Base-by-base conservation (phyloP, 2,329 filamentous ascomycete species). In the Penicillium concentricum region DNA sequence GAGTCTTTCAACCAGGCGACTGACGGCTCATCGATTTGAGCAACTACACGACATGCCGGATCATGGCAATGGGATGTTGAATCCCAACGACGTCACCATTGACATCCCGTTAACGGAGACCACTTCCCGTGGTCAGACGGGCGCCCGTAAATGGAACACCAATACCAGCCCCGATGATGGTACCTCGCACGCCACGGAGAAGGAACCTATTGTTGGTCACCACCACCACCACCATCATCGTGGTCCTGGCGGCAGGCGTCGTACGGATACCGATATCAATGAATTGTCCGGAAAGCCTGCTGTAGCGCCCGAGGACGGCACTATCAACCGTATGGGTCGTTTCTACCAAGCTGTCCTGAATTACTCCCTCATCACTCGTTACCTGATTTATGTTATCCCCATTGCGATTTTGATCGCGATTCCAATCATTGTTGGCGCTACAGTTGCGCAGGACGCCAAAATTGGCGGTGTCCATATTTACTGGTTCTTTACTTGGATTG, bases 401-500 rank as follows among this genome's bases (percentile, higher is more conserved):
- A 58, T 87, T 41, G 84, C 81, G 4, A 56, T 81, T 5, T 62
- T 83, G n/a, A 78, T 88, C 55, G 84, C 85, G 2, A 76, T 87
- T 39, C 85, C 85, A 6, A 87, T 88, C 61, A 82, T 87, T 57
- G 74, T 87, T 16, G 83, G 84, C n/a, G 81, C 81, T 6, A 83
- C 81, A 0, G 78, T 67, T 35, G 77, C 79, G 30, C 66, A 69
- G 32, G 57, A 77, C 45, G 79, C 80, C 8, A 76, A 72, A 28
- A 82, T 87, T 60, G 82, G 81, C 16, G 80, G 80, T 22, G 83
- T 87, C 5, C 73, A 78, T 8, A 77, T 86, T 39, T 76, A 81
- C 51, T 85, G 82, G 79, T 84, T 88, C 72, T 88, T 86, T 73
- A 79, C 80, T 18, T 88, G 85, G 85, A 75, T 87, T 37, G 84